phyloP scores from a whole-genome alignment of 2,329 filamentous ascomycete species.

The Daldinia sp. region DNA sequence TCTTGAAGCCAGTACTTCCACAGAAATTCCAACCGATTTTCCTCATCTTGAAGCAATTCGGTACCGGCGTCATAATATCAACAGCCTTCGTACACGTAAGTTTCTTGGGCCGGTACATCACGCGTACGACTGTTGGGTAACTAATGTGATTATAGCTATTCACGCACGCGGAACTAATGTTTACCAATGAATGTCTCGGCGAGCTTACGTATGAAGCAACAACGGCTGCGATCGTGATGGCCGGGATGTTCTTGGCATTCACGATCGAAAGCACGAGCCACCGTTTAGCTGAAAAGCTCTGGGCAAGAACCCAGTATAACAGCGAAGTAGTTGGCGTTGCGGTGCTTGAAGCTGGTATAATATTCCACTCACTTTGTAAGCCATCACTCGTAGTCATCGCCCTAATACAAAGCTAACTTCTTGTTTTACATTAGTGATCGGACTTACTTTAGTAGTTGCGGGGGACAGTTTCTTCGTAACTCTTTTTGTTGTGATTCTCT shows the following conservation, averaged over 20 bases:
- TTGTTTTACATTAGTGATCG: conserved; percentile 63
- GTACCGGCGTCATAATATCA: conserved; percentile 75
- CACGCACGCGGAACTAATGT: conserved; percentile 78
- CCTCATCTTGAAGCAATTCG: conserved; percentile 75
- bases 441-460: conserved; percentile 68
- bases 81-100: conserved; percentile 74
- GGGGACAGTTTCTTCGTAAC: conserved; percentile 64
- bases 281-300: conserved; percentile 58
- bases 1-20: conserved; percentile 66
- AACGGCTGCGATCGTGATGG: conserved; percentile 76
- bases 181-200: conserved; percentile 73
- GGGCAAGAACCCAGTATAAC: conserved; percentile 20
- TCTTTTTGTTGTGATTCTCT: conserved; percentile 73
- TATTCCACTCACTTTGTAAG: conserved; percentile 77
- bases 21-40: conserved; percentile 60
- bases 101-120: conserved; percentile 17
- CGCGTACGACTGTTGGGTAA: neutral
- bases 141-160: conserved; percentile 64
- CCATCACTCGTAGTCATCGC: conserved; percentile 14
- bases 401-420: conserved; percentile 21
- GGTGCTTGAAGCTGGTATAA: conserved; percentile 76
- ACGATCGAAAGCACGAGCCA: conserved; percentile 73
- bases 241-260: conserved; percentile 76
- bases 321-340: conserved; percentile 63
- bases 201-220: conserved; percentile 73